Base-by-base conservation (phyloP, 495 filamentous ascomycete genomes). In the Aspergillus steynii region DNA sequence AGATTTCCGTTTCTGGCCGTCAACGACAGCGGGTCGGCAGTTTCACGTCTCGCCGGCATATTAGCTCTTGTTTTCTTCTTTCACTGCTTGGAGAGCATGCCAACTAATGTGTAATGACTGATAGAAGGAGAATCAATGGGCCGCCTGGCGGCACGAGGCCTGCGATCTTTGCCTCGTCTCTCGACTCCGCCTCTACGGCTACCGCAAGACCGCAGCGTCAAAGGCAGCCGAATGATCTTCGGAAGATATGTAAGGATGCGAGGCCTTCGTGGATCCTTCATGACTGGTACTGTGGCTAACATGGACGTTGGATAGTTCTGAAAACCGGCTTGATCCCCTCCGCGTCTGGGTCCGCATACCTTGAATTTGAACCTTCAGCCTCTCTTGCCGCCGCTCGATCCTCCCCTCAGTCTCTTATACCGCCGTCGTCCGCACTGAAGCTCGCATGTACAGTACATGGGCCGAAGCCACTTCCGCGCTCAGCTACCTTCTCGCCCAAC, bases 311-410 rank as follows among this genome's bases (percentile, higher is more conserved):
- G 37, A 1, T 56, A 98, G 94, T 92, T 65, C 80, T 99, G 32
- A 91, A 95, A 75, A 98, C 95, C 10, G 91, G 91, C 50, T 83
- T 98, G 27, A 92, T 92, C 3, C 95, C 96, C 10, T 96, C 95
- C 2, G 95, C 96, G 7, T 92, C 92, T 27, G 95, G 95, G 53
- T 97, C 93, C 31, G 90, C 96, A 55, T 99, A 97, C 70, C 82
- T 97, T 59, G 95, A 99, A 80, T 85, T 96, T 59, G 86, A 88
- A 72, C 80, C 81, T 34, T 82, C 86, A 3, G 66, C 83, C 37
- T 71, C 82, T 48, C 74, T 79, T 37, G 70, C 78, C 29, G 75
- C 78, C 50, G 75, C 78, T 25, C 81, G 81, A 50, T 79, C 82
- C 29, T 73, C 72, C 7, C 69, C 74, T 49, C 74, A 77, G 61